phyloP scores from a whole-genome alignment of 2,329 filamentous ascomycete genomes.

The Xylaria sp. region DNA sequence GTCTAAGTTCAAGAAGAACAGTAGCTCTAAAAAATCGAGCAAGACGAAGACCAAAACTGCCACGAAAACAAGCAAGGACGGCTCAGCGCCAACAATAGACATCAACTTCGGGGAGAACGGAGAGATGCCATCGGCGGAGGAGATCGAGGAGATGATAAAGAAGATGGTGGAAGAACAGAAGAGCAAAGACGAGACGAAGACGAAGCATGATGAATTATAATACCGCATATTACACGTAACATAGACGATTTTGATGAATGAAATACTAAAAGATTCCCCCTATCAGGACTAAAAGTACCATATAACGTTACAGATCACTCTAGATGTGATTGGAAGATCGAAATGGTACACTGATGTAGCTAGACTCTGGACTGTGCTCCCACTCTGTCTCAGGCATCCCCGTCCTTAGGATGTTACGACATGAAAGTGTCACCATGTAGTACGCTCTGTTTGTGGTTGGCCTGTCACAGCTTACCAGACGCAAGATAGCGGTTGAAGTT shows the following conservation, averaged over 20 bases:
- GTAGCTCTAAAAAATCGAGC: constrained; percentile 54
- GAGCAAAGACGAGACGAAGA: constrained; percentile 43
- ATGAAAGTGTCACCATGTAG: constrained; percentile 12
- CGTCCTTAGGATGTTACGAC: background rate
- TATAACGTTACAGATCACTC: background rate
- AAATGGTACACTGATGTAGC: background rate
- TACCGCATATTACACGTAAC: constrained; percentile 38
- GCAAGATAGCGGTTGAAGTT: constrained; percentile 4
- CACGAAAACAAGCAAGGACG: constrained; percentile 50
- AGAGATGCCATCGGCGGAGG: constrained; percentile 58
- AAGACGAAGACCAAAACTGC: constrained; percentile 56
- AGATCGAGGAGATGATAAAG: constrained; percentile 67
- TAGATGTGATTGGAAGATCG: background rate
- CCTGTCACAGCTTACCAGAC: constrained; percentile 10
- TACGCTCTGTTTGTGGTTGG: constrained; percentile 12
- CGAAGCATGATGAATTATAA: constrained; percentile 49
- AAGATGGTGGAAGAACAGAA: constrained; percentile 52
- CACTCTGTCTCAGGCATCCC: background rate
- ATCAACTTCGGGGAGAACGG: constrained; percentile 54
- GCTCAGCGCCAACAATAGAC: constrained; percentile 55
- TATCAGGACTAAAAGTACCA: constrained; percentile 3
- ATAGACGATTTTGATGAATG: constrained; percentile 43
- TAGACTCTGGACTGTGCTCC: no score
- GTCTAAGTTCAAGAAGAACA: constrained; percentile 57
- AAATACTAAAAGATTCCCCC: constrained; percentile 38